Conservation (phyloP, 2,329 filamentous ascomycete genomes). For the Diaporthe sp. region DNA sequence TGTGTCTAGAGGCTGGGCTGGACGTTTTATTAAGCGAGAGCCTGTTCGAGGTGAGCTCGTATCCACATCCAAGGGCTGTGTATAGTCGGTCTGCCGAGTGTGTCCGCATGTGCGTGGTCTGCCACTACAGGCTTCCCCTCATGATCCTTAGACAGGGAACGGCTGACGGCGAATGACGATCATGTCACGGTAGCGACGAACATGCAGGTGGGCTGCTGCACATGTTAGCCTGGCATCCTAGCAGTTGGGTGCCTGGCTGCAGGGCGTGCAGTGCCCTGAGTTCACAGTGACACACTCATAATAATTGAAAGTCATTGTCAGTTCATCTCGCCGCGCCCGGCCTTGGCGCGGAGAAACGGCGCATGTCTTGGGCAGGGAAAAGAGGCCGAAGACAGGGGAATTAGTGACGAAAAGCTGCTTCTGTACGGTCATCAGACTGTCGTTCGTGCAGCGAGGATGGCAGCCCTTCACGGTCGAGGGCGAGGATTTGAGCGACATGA, state of each 20-base stretch:
- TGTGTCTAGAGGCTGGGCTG: not conserved
- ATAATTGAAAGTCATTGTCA: not conserved
- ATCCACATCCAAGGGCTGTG: not conserved
- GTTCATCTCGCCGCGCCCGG: conserved; percentile 10
- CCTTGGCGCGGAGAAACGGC: conserved; percentile 21
- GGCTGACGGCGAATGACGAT: conserved; percentile 22
- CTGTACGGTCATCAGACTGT: not conserved
- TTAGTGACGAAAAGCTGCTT: not conserved
- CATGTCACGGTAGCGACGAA: conserved; percentile 22
- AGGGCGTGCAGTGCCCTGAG: not conserved
- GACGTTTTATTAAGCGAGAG: not conserved
- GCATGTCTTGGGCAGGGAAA: not conserved
- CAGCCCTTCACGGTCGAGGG: not conserved
- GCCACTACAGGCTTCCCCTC: conserved; percentile 32
- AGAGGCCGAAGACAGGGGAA: not conserved
- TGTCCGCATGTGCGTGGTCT: conserved; percentile 6
- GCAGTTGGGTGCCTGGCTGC: conserved; percentile 10
- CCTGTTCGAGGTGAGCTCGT: conserved; percentile 14
- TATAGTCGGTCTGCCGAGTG: not conserved
- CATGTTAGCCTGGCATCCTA: not conserved
- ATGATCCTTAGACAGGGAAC: conserved; percentile 21
- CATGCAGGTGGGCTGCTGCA: conserved; percentile 2
- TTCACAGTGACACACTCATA: not conserved
- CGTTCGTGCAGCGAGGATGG: not conserved
- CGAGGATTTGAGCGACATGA: conserved; percentile 28